These are phyloP conservation scores for Parsonsia alboflavescens DNA, from an alignment of 257 asterid species.

Conservation along the genomic window DNA sequence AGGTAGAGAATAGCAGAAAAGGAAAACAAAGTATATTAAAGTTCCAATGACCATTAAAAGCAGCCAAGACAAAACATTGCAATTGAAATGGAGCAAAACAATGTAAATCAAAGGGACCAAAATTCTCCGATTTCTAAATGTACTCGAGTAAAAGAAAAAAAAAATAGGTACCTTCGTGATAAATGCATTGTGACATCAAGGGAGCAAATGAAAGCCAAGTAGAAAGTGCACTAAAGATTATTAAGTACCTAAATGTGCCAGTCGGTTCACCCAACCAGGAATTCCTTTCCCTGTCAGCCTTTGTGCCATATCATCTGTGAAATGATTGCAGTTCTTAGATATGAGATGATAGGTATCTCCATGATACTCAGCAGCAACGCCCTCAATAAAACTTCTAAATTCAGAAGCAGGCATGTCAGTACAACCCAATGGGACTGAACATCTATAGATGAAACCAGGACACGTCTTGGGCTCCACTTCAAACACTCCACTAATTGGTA, in stretches of 20 bases:
- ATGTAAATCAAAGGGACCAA: background rate
- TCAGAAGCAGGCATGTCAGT: constrained; percentile 32
- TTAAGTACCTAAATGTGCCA: constrained; percentile 36
- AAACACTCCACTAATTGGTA: constrained; percentile 48
- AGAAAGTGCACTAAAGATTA: background rate
- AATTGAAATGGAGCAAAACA: background rate
- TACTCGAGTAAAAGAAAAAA: background rate
- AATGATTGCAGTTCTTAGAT: constrained; percentile 49
- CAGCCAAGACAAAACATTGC: background rate
- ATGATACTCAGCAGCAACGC: constrained; percentile 48
- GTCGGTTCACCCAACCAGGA: constrained; percentile 54
- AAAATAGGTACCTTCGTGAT: background rate
- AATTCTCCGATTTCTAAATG: background rate
- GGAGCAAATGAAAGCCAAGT: background rate
- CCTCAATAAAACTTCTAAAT: constrained; percentile 39
- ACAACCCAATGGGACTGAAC: constrained; percentile 40
- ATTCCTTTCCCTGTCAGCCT: constrained; percentile 43
- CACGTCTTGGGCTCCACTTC: constrained; percentile 56
- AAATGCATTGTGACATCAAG: background rate
- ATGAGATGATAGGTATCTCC: constrained; percentile 54
- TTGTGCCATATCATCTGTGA: constrained; percentile 41
- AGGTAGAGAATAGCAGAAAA: background rate
- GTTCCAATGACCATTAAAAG: background rate
- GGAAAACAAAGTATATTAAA: background rate
- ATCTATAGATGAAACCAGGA: constrained; percentile 46